A percentile compares a stretch with the other conserved stretches of the same genome.
These are phyloP conservation scores for Periconia macrospinosa DNA, from an alignment of 2,329 filamentous ascomycete species.

Conservation along the genomic window DNA sequence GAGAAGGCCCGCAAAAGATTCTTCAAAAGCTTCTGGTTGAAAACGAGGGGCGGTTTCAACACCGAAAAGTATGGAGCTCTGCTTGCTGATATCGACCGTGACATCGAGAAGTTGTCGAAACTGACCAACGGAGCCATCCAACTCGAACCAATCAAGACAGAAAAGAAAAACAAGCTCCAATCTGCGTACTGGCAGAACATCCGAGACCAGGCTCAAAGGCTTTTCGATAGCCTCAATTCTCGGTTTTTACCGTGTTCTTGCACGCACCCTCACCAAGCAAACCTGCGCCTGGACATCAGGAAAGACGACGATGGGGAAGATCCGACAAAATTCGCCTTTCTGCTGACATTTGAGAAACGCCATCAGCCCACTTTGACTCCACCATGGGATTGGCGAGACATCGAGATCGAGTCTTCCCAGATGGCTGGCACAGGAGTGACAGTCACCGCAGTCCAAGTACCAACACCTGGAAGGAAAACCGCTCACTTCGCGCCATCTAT, in stretches of 20 bases:
- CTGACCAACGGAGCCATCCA: conserved; percentile 6
- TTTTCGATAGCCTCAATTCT: conserved; percentile 9
- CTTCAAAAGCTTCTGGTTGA: conserved; percentile 10
- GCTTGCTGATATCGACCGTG: conserved; percentile 7
- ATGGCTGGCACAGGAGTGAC: no score
- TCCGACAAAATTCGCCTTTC: neutral
- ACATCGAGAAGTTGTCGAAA: conserved; percentile 11
- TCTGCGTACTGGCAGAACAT: conserved; percentile 10
- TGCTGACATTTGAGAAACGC: conserved; percentile 6
- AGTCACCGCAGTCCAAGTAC: neutral
- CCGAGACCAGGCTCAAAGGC: conserved; percentile 8
- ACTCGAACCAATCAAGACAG: conserved; percentile 5
- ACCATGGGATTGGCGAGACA: conserved; percentile 10
- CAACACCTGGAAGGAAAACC: neutral
- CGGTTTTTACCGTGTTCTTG: conserved; percentile 7
- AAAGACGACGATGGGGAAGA: neutral
- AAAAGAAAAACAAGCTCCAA: conserved; percentile 4
- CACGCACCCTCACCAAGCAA: conserved; percentile 7
- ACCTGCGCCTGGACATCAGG: conserved; percentile 9
- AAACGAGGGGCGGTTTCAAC: conserved; percentile 10
- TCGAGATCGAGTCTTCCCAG: conserved; percentile 7
- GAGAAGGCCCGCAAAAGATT: conserved; percentile 10
- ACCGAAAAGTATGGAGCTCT: neutral
- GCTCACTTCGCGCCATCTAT: conserved; percentile 1
- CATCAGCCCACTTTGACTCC: neutral